Evolutionary conservation across 768 basidiomycete species (phyloP).

Genomic region (Leucocoprinus sp.): DNA sequence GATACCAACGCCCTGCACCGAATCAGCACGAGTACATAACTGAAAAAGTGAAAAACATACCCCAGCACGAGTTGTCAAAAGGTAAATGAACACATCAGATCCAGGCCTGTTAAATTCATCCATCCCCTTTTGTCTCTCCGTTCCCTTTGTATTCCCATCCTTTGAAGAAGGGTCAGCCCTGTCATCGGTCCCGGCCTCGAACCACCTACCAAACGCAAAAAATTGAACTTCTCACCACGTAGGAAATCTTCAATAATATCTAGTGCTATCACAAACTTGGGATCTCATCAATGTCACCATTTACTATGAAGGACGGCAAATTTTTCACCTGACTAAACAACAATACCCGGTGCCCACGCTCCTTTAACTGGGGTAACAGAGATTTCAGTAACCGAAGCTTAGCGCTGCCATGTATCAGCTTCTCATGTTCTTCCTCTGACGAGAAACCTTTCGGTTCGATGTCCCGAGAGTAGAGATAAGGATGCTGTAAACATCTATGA

Average conservation of each 20-base stretch:
- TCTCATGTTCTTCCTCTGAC: conserved; percentile 58
- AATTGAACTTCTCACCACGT: conserved; percentile 70
- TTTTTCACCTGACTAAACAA: conserved; percentile 79
- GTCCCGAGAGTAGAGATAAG: conserved; percentile 73
- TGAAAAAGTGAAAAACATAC: conserved; percentile 22
- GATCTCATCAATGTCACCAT: background rate
- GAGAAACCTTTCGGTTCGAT: conserved; percentile 67
- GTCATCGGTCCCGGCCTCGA: too few relatives aligned
- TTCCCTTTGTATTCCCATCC: conserved; percentile 87
- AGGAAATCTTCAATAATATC: conserved; percentile 88
- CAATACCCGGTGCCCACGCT: conserved; percentile 80
- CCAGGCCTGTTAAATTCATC: conserved; percentile 86
- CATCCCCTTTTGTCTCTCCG: conserved; percentile 87
- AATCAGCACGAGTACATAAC: background rate
- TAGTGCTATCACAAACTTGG: conserved; percentile 79
- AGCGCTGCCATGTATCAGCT: conserved; percentile 76
- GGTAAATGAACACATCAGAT: conserved; percentile 86
- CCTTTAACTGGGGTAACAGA: conserved; percentile 76
- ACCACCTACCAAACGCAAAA: conserved; percentile 65
- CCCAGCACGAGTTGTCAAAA: conserved; percentile 89
- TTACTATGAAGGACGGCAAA: background rate
- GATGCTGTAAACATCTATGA: conserved; percentile 82
- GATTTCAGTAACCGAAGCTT: conserved; percentile 74
- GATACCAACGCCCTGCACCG: conserved; percentile 69
- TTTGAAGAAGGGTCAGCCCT: conserved; percentile 22